Base-by-base conservation (phyloP, 2,329 filamentous ascomycete species). In the Pleoardoris graminearum region DNA sequence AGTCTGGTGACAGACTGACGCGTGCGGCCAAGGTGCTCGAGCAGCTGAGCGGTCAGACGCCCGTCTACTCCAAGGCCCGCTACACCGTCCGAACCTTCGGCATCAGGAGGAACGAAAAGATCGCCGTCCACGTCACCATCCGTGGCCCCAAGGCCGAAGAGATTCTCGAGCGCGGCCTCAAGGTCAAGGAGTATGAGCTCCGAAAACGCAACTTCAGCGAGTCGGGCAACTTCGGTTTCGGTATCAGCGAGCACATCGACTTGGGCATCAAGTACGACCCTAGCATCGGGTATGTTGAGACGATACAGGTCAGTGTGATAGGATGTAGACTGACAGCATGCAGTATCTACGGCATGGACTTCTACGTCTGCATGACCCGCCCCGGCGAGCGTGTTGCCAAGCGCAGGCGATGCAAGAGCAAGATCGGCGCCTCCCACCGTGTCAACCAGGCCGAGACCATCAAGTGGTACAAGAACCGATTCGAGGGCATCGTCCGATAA, bases 131-230 rank as follows among this genome's bases (percentile, higher is more conserved):
- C 85, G 94, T 99, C 77, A 99, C 94, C 77, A 92, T 99, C 82
- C 94, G 94, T 79, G 94, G 94, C 77, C 92, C 94, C 81, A 97
- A 90, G 89, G 94, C 94, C 62, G 94, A 99, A 87, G 94, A 99
- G 83, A 99, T 99, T 76, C 89, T 99, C 77, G 94, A 99, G 90
- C 93, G 94, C 86, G 94, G 94, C 79, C 89, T 99, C 79, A 99
- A 99, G 89, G 94, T 99, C 87, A 99, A 99, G 91, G 94, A 99
- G 84, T 99, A 99, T 85, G 94, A 99, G 82, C 85, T 99, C 74
- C 89, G 91, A 83, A 96, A 94, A 87, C 89, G 90, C 82, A 99
- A 99, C 90, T 99, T 99, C 89, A 93, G 88, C 77, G 91, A 96
- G 87, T 97, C 93, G 68, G 94, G 94, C 79, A 71, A 73, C 68